A percentile compares a stretch with the other conserved stretches of the same genome.
Evolutionary conservation across 139 green algal species (phyloP).

Genomic region (Monoraphidium neglectum): DNA sequence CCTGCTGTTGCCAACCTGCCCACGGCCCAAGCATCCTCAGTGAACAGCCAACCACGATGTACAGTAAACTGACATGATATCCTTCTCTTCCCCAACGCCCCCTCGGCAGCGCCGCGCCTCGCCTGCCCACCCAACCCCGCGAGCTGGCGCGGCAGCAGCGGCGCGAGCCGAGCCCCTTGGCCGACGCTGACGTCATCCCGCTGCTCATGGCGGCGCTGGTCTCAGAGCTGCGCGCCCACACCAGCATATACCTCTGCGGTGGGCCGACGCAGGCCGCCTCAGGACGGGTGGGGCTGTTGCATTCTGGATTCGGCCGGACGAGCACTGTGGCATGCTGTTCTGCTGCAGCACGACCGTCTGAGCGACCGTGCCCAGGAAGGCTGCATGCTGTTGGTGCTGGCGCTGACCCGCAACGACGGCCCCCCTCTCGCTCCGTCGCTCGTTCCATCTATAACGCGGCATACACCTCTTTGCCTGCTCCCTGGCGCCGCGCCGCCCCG

Average conservation of each 20-base stretch:
- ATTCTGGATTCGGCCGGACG: not conserved
- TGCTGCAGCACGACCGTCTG: not conserved
- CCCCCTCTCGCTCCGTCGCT: too few species aligned
- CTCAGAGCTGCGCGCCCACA: conserved; percentile 5
- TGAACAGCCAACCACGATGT: not conserved
- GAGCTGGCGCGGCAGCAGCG: conserved; percentile 6
- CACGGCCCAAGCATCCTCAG: not conserved
- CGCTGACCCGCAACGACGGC: too few species aligned
- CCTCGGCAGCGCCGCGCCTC: not conserved
- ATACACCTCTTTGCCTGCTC: not conserved
- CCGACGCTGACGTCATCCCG: conserved; percentile 3
- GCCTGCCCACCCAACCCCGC: not conserved
- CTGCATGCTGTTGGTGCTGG: not conserved
- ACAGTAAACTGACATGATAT: not conserved
- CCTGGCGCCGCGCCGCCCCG: not conserved
- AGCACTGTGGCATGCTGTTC: not conserved
- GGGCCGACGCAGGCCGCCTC: not conserved
- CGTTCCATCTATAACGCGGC: not conserved
- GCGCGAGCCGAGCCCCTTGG: not conserved
- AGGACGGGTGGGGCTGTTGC: not conserved
- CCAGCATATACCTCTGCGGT: conserved; percentile 8
- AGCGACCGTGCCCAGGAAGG: not conserved
- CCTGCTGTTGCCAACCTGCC: not conserved
- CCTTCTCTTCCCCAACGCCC: not conserved
- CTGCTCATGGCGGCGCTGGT: conserved; percentile 17